Base-by-base conservation (phyloP, 2,329 filamentous ascomycete species). In the Trichophyton schoenleinii region DNA sequence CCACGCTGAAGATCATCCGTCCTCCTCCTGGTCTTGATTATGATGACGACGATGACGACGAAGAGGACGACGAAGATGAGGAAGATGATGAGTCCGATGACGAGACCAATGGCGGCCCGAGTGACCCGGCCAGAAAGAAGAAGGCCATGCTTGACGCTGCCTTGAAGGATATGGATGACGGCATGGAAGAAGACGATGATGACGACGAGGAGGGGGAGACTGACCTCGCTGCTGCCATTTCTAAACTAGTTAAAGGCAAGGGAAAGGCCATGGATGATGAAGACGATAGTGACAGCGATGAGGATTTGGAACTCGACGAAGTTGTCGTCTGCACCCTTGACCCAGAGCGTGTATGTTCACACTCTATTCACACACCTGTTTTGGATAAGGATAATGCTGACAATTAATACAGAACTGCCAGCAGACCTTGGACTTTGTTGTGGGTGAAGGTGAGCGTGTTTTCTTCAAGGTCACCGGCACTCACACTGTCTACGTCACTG, bases 281-380 rank as follows among this genome's bases (percentile, higher is more conserved):
- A 13, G 34, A 84, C 64, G 78, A 81, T n/a, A 79, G 84, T 36
- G 82, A 87, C 60, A 83, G 82, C 5, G 70, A 70, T 22, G 82
- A 84, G 48, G 82, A 81, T 28, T 75, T 82, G 60, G 84, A 90
- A 70, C 79, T 92, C 60, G 90, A 96, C 75, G 89, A 96, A 79
- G 89, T 89, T 69, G 91, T 97, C 68, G 79, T 99, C 69, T 99
- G 94, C 84, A 99, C 94, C 64, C 84, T 99, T 60, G 91, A 97
- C 78, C 89, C 91, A 36, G 85, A 90, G 75, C 89, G 87, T 80
- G 94, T 96, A 86, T 74, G 82, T 72, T 15, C 22, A 28, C 34
- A 8, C 9, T 38, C 9, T 38, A 25, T 61, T 34, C 52, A 22
- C 57, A 9, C 9, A 20, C 4, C n/a, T 3, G 28, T 13, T 38